These are phyloP conservation scores for Chionographis japonica DNA, from an alignment of 106 monocot species.

Conservation along the genomic window DNA sequence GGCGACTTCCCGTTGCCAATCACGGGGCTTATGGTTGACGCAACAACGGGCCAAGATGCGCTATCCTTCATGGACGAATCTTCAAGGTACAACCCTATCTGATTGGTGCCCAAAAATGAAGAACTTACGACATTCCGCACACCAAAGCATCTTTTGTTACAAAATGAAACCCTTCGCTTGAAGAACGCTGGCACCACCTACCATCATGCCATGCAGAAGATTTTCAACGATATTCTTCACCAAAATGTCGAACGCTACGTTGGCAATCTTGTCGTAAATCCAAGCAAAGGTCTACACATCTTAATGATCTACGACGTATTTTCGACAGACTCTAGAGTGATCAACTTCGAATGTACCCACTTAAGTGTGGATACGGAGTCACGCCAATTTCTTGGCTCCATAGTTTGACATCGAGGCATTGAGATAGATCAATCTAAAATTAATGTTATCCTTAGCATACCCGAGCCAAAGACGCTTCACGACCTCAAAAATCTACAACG, in stretches of 20 bases:
- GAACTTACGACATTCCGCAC: no score
- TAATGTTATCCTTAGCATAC: neutral
- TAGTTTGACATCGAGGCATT: neutral
- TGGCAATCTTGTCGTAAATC: no score
- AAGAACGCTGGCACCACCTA: slow-evolving; percentile 1
- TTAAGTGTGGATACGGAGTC: neutral
- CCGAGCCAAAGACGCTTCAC: neutral
- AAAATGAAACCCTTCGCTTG: neutral
- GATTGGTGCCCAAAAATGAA: neutral
- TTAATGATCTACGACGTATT: no score
- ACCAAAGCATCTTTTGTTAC: neutral
- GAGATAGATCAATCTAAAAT: neutral
- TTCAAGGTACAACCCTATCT: neutral
- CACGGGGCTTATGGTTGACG: neutral
- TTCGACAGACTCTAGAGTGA: neutral
- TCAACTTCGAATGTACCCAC: neutral
- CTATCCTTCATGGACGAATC: neutral
- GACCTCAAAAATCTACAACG: neutral
- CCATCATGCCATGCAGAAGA: neutral
- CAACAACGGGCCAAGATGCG: no score
- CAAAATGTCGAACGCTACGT: neutral
- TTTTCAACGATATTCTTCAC: neutral
- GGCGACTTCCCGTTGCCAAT: neutral
- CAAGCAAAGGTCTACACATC: no score
- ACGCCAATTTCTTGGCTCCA: neutral